phyloP scores from a whole-genome alignment of 495 filamentous ascomycete genomes.

The Aspergillus steynii region DNA sequence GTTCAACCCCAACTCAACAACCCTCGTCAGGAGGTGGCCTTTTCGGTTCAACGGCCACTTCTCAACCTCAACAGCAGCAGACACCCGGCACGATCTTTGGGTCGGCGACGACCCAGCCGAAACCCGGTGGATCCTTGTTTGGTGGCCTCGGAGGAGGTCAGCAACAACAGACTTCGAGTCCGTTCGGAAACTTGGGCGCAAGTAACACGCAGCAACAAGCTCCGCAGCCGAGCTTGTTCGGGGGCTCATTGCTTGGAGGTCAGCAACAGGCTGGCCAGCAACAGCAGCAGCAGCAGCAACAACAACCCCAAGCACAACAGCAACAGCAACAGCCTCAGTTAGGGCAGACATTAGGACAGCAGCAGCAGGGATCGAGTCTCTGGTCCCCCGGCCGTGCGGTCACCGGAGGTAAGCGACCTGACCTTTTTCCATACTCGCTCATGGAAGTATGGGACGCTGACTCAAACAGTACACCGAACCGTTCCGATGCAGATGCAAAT shows the following conservation, averaged over 20 bases:
- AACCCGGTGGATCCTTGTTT: slow-evolving; percentile 38
- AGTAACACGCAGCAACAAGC: slow-evolving; percentile 23
- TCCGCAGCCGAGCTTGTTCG: slow-evolving; percentile 31
- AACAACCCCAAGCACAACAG: slow-evolving; percentile 32
- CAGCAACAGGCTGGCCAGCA: slow-evolving; percentile 42
- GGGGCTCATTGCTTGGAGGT: slow-evolving; percentile 33
- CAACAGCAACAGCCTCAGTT: slow-evolving; percentile 42
- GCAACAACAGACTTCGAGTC: slow-evolving; percentile 33
- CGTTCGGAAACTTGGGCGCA: background rate
- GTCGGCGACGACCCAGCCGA: slow-evolving; percentile 27
- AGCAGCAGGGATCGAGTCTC: slow-evolving; percentile 43
- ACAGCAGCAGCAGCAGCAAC: slow-evolving; percentile 36
- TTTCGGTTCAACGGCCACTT: slow-evolving; percentile 31
- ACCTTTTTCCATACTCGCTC: background rate
- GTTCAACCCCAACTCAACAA: slow-evolving; percentile 31
- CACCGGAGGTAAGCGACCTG: slow-evolving; percentile 38
- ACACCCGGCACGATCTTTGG: background rate
- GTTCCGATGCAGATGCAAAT: slow-evolving; percentile 81
- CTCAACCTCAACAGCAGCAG: slow-evolving; percentile 20
- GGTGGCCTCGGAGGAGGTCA: slow-evolving; percentile 27
- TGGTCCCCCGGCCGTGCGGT: slow-evolving; percentile 51
- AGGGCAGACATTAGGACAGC: slow-evolving; percentile 33
- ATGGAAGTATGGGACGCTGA: slow-evolving; percentile 1
- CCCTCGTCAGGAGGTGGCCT: slow-evolving; percentile 32
- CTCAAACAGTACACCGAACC: slow-evolving; percentile 62